Conservation (phyloP, 2,329 filamentous ascomycete genomes). For the Nothomitra cinnamomea region DNA sequence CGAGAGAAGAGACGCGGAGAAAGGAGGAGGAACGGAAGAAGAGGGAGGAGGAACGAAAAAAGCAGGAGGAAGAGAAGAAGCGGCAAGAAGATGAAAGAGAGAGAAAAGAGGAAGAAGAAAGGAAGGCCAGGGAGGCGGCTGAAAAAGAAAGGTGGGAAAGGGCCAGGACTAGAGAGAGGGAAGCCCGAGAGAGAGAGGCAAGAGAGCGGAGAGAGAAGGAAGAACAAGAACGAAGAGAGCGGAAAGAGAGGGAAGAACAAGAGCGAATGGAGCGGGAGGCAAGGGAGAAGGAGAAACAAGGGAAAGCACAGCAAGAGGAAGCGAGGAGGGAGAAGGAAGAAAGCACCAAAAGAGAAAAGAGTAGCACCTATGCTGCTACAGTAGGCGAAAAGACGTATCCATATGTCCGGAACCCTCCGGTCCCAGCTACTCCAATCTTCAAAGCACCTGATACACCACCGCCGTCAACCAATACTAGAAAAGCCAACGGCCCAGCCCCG, state of each 20-base stretch:
- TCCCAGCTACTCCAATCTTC: neutral
- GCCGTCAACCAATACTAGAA: neutral
- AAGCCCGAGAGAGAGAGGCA: conserved; percentile 24
- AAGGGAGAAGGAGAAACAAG: conserved; percentile 18
- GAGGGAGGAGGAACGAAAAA: conserved; percentile 49
- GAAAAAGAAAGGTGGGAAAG: conserved; percentile 14
- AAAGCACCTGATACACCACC: neutral
- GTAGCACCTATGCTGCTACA: conserved; percentile 5
- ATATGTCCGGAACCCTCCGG: neutral
- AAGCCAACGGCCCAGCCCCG: neutral
- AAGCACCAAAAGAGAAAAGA: conserved; percentile 14
- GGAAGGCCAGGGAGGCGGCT: conserved; percentile 16
- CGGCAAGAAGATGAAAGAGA: conserved; percentile 47
- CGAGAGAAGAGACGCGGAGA: conserved; percentile 46
- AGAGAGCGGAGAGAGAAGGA: conserved; percentile 34
- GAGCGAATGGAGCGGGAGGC: conserved; percentile 23
- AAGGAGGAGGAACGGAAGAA: conserved; percentile 29
- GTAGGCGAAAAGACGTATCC: conserved; percentile 2
- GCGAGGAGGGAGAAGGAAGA: conserved; percentile 24
- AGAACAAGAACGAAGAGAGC: conserved; percentile 29
- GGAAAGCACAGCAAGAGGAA: conserved; percentile 21
- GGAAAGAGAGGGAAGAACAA: conserved; percentile 31
- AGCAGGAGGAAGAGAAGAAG: conserved; percentile 37
- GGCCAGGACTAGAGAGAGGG: conserved; percentile 14
- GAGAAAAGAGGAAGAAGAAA: conserved; percentile 28